These are phyloP conservation scores for Takashimella koratensis DNA, from an alignment of 1,284 basidiomycete genomes.

Conservation along the genomic window DNA sequence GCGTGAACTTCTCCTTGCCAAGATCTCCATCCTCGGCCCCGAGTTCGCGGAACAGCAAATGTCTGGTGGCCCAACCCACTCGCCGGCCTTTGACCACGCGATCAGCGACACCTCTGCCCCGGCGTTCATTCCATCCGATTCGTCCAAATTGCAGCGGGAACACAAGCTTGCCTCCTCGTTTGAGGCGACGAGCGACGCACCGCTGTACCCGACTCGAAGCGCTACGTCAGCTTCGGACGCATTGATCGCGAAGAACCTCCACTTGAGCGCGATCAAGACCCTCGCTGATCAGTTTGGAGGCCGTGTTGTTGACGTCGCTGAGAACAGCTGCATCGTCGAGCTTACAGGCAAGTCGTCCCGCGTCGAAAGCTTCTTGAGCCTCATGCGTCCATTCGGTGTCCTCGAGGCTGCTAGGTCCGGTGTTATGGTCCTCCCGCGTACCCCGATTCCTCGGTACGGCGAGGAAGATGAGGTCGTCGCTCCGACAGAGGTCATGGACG, in stretches of 20 bases:
- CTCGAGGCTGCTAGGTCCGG: slow-evolving; percentile 90
- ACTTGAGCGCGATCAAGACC: slow-evolving; percentile 78
- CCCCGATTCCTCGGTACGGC: slow-evolving; percentile 66
- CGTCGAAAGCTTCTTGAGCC: slow-evolving; percentile 87
- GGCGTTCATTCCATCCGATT: slow-evolving; percentile 27
- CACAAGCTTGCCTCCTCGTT: slow-evolving; percentile 68
- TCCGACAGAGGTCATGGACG: slow-evolving; percentile 65
- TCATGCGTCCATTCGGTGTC: slow-evolving; percentile 92
- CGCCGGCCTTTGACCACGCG: slow-evolving; percentile 52
- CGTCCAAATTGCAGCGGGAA: slow-evolving; percentile 63
- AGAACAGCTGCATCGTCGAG: slow-evolving; percentile 92
- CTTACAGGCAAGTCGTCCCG: slow-evolving; percentile 85
- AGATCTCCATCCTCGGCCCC: slow-evolving; percentile 93
- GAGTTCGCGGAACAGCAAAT: slow-evolving; percentile 94
- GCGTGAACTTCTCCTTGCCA: slow-evolving; percentile 82
- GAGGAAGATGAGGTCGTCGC: slow-evolving; percentile 58
- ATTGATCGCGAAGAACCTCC: slow-evolving; percentile 82
- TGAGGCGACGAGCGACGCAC: slow-evolving; percentile 57
- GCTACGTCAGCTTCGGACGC: slow-evolving; percentile 62
- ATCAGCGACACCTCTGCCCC: slow-evolving; percentile 26
- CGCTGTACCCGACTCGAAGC: slow-evolving; percentile 32
- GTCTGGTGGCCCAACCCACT: slow-evolving; percentile 71
- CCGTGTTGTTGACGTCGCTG: slow-evolving; percentile 89
- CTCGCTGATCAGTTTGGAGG: slow-evolving; percentile 88
- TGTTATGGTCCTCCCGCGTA: slow-evolving; percentile 93